Base-by-base conservation (phyloP, 1,284 basidiomycete genomes). In the Austroboletus niveus region DNA sequence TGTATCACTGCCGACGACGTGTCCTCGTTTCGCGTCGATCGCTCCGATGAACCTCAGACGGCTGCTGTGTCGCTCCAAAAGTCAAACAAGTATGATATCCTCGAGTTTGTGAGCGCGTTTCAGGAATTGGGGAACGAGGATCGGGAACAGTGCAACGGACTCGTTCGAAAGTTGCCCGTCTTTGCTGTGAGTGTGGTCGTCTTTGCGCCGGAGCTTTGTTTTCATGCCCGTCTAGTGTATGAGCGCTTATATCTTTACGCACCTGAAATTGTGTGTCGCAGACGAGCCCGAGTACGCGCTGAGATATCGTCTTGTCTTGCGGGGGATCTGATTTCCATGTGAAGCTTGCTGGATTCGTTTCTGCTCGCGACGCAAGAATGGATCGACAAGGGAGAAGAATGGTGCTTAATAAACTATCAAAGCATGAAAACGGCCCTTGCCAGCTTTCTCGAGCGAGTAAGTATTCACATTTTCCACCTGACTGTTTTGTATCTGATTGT, bases 351-450 rank as follows among this genome's bases (percentile, higher is more conserved):
- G 3, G 53, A 56, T 29, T 53, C 53, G 17, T 60, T 68, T 31
- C 45, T 54, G 12, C 34, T 31, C 22, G 47, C 40, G 52, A 52
- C 57, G 32, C 51, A 48, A 32, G 54, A 56, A 24, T 65, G 65
- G 63, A 50, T 52, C 30, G 24, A 60, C 30, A 48, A 49, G 29
- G 39, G 51, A 12, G 62, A 69, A 11, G 55, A 60, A 39, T 68
- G 63, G 66, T 65, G 63, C 38, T 36, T 69, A 1, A 20, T 61
- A 36, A 52, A 65, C 46, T 61, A 66, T n/a, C 52, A 47, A n/a
- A 42, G 35, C 7, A 57, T 65, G 12, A 64, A 66, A 40, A 35
- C 46, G 3, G 45, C 45, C 11, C 55, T 66, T 5, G 22, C 32
- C 1, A n/a, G 6, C 17, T 42, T 68, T 24, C 52, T 65, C 12